Evolutionary conservation across 176 grass and related monocot species (phyloP), one percentile per base, ranked within the genome.

Genomic region (Lolium multiflorum): DNA sequence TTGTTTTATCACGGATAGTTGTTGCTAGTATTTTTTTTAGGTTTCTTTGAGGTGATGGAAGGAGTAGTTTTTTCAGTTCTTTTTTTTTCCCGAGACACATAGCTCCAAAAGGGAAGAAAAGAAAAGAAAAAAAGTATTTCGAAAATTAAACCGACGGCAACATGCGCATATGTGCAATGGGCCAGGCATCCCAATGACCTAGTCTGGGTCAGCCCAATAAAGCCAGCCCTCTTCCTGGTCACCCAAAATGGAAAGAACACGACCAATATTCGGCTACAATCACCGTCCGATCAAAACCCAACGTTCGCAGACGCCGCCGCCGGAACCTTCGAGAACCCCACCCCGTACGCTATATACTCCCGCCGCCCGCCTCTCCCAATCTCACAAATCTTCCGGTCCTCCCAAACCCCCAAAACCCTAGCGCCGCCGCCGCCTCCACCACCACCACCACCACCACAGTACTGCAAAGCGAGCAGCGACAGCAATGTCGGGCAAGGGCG

Each of bases 401-500:
- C 13, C 39, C 20, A 51, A 11, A n/a, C 47, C n/a, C 21, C 46
- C 46, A 15, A 81, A 87, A 82, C 48, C 79, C 86, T 88, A 82
- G 59, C 68, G 71, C 56, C 68, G 56, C 77, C 84, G 84, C 84
- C 62, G 0, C 37, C 6, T 1, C 13, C 44, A 1, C 13, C 44
- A 0, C 56, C 6, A 2, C 13, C 44, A 1, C 13, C 6, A 2
- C 13, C 44, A 1, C 13, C 44, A 0, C 56, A 0, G 9, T 12
- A 17, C 68, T 14, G 38, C 71, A 1, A 7, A 3, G 38, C 15
- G 0, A 8, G 9, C 12, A 43, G n/a, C 55, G 12, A 3, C 52
- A 50, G 3, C 20, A 50, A 86, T 86, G 84, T 63, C 76, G 52
- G 85, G 90, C 71, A 91, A 89, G 54, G 89, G 83, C 31, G 89